phyloP scores from a whole-genome alignment of 257 asterid species.

The Solanum peruvianum region DNA sequence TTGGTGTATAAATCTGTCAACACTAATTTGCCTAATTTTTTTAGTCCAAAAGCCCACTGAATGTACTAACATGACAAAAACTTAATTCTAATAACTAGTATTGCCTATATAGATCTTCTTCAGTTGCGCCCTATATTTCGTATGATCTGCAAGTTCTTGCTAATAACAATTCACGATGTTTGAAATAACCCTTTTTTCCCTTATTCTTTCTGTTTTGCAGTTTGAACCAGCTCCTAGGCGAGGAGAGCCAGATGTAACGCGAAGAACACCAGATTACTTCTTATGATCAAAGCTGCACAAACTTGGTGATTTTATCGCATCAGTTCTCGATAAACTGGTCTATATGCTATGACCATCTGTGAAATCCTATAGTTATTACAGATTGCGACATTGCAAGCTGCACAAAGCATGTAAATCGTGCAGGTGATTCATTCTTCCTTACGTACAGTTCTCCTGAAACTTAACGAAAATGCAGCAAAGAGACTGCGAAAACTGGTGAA shows the following conservation, averaged over 20 bases:
- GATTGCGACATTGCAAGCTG: neutral
- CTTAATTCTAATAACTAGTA: neutral
- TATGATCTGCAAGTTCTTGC: neutral
- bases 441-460: neutral
- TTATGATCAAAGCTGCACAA: constrained; percentile 29
- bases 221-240: constrained; percentile 89
- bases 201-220: constrained; percentile 17
- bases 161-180: neutral
- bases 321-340: constrained; percentile 20
- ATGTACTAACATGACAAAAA: neutral
- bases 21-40: no score
- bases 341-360: constrained; percentile 14
- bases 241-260: constrained; percentile 82
- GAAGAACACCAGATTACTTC: constrained; percentile 85
- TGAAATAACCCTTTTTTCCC: neutral
- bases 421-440: neutral
- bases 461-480: neutral
- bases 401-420: neutral
- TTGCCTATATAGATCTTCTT: neutral
- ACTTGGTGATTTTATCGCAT: constrained; percentile 7
- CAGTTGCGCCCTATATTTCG: neutral
- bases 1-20: neutral
- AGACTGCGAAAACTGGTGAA: neutral
- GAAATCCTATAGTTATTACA: neutral
- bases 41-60: no score